Conservation (phyloP, 2,329 filamentous ascomycete species). For the Trichoderma endophyticum region DNA sequence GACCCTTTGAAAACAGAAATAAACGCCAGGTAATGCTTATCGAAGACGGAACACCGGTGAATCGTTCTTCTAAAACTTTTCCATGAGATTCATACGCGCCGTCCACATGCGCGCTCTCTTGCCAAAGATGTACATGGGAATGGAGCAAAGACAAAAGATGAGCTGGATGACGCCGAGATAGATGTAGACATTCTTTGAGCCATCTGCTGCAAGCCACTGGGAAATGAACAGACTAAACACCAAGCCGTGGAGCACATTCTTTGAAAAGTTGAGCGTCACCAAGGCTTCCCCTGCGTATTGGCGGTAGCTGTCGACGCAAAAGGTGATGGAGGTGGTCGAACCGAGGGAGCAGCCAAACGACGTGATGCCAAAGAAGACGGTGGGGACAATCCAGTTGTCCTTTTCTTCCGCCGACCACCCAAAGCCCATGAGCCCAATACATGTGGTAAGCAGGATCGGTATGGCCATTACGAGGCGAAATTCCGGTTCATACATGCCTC, state of each 20-base stretch:
- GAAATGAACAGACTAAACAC: conserved; percentile 88
- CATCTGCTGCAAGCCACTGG: conserved; percentile 72
- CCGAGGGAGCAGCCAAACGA: conserved; percentile 90
- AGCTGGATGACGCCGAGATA: conserved; percentile 85
- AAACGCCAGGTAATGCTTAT: not conserved
- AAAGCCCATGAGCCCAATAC: conserved; percentile 87
- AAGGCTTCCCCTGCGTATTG: conserved; percentile 92
- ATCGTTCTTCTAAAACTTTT: conserved; percentile 53
- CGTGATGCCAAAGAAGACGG: conserved; percentile 86
- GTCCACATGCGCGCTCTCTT: conserved; percentile 95
- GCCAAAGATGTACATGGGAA: conserved; percentile 93
- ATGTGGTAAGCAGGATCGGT: conserved; percentile 74
- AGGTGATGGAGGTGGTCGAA: conserved; percentile 88
- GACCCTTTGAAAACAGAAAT: not conserved
- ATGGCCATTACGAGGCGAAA: conserved; percentile 85
- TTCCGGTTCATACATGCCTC: conserved; percentile 93
- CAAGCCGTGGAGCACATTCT: conserved; percentile 89
- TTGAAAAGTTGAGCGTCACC: conserved; percentile 90
- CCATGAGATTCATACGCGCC: conserved; percentile 79
- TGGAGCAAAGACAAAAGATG: conserved; percentile 66
- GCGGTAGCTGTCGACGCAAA: conserved; percentile 88
- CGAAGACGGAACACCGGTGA: not conserved
- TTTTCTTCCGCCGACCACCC: conserved; percentile 81
- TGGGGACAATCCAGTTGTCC: conserved; percentile 87
- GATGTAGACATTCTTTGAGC: conserved; percentile 74